Evolutionary conservation across 352 stramenopile genomes (phyloP).

Genomic region (Phytophthora citrophthora): DNA sequence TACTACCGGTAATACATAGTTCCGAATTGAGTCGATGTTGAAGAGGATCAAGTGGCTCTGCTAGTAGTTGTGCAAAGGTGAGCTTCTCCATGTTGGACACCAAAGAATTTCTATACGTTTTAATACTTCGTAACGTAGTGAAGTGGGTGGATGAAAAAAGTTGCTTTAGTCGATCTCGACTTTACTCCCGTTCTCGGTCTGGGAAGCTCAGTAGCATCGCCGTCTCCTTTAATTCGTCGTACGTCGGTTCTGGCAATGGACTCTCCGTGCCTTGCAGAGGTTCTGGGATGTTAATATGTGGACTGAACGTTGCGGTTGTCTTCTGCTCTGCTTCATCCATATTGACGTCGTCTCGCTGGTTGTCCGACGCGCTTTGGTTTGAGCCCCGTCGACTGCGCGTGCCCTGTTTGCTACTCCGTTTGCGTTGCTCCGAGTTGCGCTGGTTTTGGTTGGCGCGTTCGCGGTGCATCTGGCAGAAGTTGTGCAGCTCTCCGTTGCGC

Average conservation of each 20-base stretch:
- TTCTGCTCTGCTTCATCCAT: conserved; percentile 10
- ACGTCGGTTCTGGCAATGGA: conserved; percentile 29
- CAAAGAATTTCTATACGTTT: conserved; percentile 3
- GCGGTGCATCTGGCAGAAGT: conserved; percentile 57
- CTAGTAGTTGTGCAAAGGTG: not conserved
- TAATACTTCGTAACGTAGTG: conserved; percentile 3
- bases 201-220: conserved; percentile 40
- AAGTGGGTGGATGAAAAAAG: not conserved
- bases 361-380: not conserved
- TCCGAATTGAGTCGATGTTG: conserved; percentile 1
- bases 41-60: not conserved
- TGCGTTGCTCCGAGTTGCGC: conserved; percentile 69
- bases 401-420: conserved; percentile 30
- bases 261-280: conserved; percentile 35
- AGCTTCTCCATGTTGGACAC: conserved; percentile 11
- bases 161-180: too few species aligned
- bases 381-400: conserved; percentile 12
- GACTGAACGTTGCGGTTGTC: not conserved
- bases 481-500: conserved; percentile 56
- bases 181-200: conserved; percentile 29
- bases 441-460: conserved; percentile 74
- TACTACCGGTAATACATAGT: too few species aligned
- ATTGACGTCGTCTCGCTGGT: conserved; percentile 11
- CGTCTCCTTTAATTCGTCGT: conserved; percentile 43
- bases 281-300: conserved; percentile 34